Evolutionary conservation across 768 basidiomycete genomes (phyloP), one percentile per base, ranked within the genome.

Genomic region (Infundibulicybe gibba): DNA sequence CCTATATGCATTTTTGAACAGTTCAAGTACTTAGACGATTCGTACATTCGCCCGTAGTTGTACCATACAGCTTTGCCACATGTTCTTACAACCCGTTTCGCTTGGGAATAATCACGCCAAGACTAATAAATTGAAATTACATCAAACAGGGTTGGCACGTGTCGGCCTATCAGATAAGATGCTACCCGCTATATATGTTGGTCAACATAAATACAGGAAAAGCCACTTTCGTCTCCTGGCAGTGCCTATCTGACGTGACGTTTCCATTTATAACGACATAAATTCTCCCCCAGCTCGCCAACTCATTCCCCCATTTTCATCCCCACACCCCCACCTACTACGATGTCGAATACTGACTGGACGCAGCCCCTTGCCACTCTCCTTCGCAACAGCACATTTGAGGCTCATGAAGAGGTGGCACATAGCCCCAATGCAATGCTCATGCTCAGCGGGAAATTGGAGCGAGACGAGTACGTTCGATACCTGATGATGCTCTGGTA

Each of bases 401-500:
- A 72, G 45, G 79, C 79, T 6, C 87, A 88, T 58, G 76, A 80
- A 45, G 61, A 67, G 11, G 79, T 80, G 15, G 79, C 79, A 55
- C 72, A 75, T 49, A 82, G 78, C 53, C 61, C 71, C 19, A 84
- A 77, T 20, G 86, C 82, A 2, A 66, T 64, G 40, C 75, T 75
- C 40, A 68, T 89, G 35, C 69, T 79, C 16, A 74, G 74, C 44
- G 86, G 86, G 9, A 69, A 75, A 48, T 71, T 88, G 32, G 67
- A 71, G 44, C 74, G 75, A 59, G 72, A 77, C 37, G 85, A 87
- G 58, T 90, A 90, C 61, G 64, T 81, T 13, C 73, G 76, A 41
- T 86, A 81, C 64, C 71, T 89, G 38, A 82, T 89, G 71, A 80
- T 86, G 71, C 76, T 91, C 17, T 90, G 85, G 81, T 76, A 87